Conservation (phyloP, 441 rosid genomes). For the Aleurites moluccanus region DNA sequence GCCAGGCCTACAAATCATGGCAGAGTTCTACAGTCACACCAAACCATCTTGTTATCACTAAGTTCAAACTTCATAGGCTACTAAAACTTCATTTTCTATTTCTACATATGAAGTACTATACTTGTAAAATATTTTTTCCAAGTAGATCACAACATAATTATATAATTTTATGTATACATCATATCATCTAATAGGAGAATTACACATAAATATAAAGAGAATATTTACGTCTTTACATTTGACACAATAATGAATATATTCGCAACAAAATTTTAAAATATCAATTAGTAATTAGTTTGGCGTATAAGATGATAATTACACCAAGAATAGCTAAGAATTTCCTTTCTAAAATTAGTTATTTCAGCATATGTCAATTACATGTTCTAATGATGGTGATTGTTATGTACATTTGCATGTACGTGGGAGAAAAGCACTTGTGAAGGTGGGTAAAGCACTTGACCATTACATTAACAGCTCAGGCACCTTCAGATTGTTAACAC, state of each 20-base stretch:
- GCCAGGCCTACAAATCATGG: background rate
- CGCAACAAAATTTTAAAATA: no score
- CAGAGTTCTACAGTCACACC: background rate
- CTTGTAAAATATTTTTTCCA: background rate
- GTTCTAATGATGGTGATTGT: background rate
- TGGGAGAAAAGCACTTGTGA: slow-evolving; percentile 7
- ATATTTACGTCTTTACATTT: no score
- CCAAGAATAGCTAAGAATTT: background rate
- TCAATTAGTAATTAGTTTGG: no score
- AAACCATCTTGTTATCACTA: background rate
- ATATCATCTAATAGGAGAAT: no score
- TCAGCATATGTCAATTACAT: background rate
- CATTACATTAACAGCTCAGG: background rate
- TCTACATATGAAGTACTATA: no score
- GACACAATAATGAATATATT: background rate
- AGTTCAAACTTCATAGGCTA: background rate
- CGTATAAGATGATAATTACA: no score
- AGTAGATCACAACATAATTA: no score
- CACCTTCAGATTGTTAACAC: background rate
- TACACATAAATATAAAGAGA: no score
- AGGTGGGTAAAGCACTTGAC: slow-evolving; percentile 7
- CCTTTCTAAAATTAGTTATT: no score
- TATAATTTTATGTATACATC: no score
- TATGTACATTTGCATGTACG: background rate
- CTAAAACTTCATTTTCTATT: background rate